A percentile compares a stretch with the other conserved stretches of the same genome.
Conservation (phyloP, 1,284 basidiomycete species). For the Ceratobasidium sp. region DNA sequence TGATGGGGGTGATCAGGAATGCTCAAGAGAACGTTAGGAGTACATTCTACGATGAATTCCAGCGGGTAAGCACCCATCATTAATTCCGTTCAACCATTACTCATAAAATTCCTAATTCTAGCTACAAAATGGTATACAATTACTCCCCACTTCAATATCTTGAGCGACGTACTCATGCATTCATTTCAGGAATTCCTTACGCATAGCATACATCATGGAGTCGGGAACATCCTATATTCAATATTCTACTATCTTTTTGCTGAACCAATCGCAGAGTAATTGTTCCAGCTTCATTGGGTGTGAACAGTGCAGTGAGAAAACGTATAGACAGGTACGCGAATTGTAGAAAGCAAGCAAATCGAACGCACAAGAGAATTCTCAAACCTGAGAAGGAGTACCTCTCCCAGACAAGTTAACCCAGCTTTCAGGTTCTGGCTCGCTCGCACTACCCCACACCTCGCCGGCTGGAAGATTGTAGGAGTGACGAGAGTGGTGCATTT, state of each 20-base stretch:
- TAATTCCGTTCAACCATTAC: background rate
- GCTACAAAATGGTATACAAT: constrained; percentile 42
- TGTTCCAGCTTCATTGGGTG: constrained; percentile 1
- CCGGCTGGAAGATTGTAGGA: constrained; percentile 31
- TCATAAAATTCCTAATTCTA: constrained; percentile 7
- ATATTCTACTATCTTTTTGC: constrained; percentile 6
- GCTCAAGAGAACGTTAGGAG: constrained; percentile 94
- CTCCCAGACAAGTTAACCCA: constrained; percentile 35
- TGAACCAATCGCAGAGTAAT: constrained; percentile 13
- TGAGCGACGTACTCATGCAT: background rate
- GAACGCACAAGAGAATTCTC: constrained; percentile 2
- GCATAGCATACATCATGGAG: constrained; percentile 30
- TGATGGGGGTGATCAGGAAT: constrained; percentile 86
- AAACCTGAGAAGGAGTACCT: constrained; percentile 18
- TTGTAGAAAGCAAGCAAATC: constrained; percentile 5
- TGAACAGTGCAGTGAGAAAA: constrained; percentile 6
- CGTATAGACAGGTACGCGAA: background rate
- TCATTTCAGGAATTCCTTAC: constrained; percentile 43
- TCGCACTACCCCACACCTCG: constrained; percentile 23
- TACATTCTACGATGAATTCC: constrained; percentile 92
- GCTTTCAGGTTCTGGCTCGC: constrained; percentile 15
- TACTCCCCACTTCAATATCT: background rate
- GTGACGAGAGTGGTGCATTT: constrained; percentile 3
- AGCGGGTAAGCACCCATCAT: constrained; percentile 60
- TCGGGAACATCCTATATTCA: constrained; percentile 23